A percentile compares a stretch with the other conserved stretches of the same genome.
These are phyloP conservation scores for Aspergillus terreus DNA, from an alignment of 2,329 filamentous ascomycete species.

Conservation along the genomic window DNA sequence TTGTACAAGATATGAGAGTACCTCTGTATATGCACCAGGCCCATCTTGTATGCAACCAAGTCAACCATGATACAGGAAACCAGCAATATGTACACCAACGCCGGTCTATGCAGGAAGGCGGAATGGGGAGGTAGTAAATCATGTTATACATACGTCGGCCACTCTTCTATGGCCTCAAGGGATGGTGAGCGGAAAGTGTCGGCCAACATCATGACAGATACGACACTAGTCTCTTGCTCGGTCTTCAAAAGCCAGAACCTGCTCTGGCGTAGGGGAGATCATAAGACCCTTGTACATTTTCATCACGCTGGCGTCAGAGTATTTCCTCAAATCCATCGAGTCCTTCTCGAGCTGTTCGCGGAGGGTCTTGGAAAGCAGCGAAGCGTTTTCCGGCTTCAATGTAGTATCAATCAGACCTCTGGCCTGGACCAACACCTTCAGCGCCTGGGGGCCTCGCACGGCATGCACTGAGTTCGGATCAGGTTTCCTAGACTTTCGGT, in stretches of 20 bases:
- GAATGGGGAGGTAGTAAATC: neutral
- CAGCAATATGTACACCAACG: constrained; percentile 12
- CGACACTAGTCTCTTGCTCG: neutral
- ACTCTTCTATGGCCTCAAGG: neutral
- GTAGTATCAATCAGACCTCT: constrained; percentile 35
- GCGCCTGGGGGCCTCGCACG: constrained; percentile 20
- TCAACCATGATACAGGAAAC: neutral
- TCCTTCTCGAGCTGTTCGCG: constrained; percentile 21
- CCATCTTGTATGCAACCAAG: neutral
- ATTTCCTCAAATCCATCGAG: constrained; percentile 26
- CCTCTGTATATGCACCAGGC: neutral
- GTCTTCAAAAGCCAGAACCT: constrained; percentile 16
- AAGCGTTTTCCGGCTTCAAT: constrained; percentile 21
- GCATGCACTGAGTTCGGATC: constrained; percentile 8
- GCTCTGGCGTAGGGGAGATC: constrained; percentile 22
- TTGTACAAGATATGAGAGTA: neutral
- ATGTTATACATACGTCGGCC: neutral
- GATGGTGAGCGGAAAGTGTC: neutral
- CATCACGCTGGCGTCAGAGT: constrained; percentile 22
- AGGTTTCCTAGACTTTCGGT: constrained; percentile 4
- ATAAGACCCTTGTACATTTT: constrained; percentile 9
- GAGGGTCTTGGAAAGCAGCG: constrained; percentile 18
- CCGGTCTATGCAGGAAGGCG: constrained; percentile 11
- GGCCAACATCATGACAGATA: neutral
- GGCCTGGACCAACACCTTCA: constrained; percentile 23